phyloP scores from a whole-genome alignment of 495 filamentous ascomycete genomes.

The Lasiosphaeris hirsuta region DNA sequence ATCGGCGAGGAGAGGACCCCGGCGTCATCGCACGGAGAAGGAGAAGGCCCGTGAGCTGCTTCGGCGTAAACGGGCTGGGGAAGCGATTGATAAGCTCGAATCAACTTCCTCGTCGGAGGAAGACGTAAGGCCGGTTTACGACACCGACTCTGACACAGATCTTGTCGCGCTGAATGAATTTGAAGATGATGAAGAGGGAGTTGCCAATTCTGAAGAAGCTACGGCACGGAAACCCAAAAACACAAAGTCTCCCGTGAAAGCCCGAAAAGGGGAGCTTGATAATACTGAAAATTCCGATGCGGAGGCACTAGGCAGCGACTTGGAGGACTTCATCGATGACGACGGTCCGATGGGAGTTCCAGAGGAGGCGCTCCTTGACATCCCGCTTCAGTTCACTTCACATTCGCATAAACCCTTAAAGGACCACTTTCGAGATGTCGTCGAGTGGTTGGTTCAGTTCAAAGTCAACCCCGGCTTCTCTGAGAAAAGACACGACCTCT shows the following conservation, averaged over 20 bases:
- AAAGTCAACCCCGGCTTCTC: slow-evolving; percentile 72
- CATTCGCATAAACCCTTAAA: slow-evolving; percentile 64
- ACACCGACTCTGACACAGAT: slow-evolving; percentile 36
- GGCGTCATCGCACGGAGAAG: slow-evolving; percentile 16
- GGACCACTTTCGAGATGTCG: slow-evolving; percentile 72
- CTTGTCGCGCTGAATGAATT: slow-evolving; percentile 39
- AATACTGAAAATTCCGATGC: slow-evolving; percentile 35
- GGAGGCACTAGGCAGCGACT: slow-evolving; percentile 48
- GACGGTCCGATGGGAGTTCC: slow-evolving; percentile 67
- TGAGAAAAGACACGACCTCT: slow-evolving; percentile 56
- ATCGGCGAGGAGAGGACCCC: background rate
- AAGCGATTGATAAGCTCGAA: slow-evolving; percentile 45
- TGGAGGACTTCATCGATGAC: slow-evolving; percentile 70
- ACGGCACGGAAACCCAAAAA: background rate
- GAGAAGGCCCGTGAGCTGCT: slow-evolving; percentile 28
- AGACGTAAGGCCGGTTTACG: slow-evolving; percentile 35
- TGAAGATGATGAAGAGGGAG: slow-evolving; percentile 44
- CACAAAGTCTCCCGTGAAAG: slow-evolving; percentile 10
- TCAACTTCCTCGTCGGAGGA: slow-evolving; percentile 26
- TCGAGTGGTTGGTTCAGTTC: slow-evolving; percentile 76
- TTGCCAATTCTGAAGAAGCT: slow-evolving; percentile 20
- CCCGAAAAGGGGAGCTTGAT: slow-evolving; percentile 2
- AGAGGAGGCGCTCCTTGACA: slow-evolving; percentile 36
- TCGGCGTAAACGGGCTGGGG: slow-evolving; percentile 49
- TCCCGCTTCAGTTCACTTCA: slow-evolving; percentile 70